Percentiles rank a stretch among this genome's conserved stretches.
Conservation (phyloP, 371 early-diverging fungal species). For the Rhizopus stolonifer region DNA sequence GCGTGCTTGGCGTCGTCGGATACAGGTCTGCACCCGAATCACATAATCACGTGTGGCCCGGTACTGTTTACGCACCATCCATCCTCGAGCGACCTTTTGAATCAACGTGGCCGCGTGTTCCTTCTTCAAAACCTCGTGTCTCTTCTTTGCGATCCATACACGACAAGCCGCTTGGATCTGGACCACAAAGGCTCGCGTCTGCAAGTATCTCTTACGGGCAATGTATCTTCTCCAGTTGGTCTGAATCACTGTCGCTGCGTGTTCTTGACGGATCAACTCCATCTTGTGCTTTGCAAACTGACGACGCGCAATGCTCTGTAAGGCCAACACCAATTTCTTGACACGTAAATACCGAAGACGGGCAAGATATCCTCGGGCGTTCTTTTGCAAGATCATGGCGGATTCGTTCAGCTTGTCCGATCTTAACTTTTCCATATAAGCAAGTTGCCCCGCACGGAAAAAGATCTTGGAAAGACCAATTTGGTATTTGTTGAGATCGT, state of each 20-base stretch:
- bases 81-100: conserved; percentile 66
- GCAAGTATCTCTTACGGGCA: conserved; percentile 57
- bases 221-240: conserved; percentile 67
- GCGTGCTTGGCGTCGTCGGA: conserved; percentile 76
- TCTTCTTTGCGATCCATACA: conserved; percentile 56
- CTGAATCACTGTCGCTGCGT: conserved; percentile 81
- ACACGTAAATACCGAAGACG: conserved; percentile 63
- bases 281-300: conserved; percentile 55
- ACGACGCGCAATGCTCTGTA: conserved; percentile 68
- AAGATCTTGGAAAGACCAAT: conserved; percentile 98
- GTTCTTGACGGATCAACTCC: conserved; percentile 59
- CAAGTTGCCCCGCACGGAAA: conserved; percentile 96
- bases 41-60: conserved; percentile 54
- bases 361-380: conserved; percentile 74
- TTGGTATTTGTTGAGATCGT: conserved; percentile 87
- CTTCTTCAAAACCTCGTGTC: conserved; percentile 48
- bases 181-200: conserved; percentile 33
- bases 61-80: conserved; percentile 62
- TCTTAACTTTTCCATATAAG: conserved; percentile 88
- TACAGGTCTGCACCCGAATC: conserved; percentile 77
- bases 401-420: conserved; percentile 74
- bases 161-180: conserved; percentile 55
- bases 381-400: conserved; percentile 88
- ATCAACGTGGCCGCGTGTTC: conserved; percentile 73
- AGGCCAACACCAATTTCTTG: conserved; percentile 47